phyloP scores from a whole-genome alignment of 805 yeast species.

The Metschnikowia similis region DNA sequence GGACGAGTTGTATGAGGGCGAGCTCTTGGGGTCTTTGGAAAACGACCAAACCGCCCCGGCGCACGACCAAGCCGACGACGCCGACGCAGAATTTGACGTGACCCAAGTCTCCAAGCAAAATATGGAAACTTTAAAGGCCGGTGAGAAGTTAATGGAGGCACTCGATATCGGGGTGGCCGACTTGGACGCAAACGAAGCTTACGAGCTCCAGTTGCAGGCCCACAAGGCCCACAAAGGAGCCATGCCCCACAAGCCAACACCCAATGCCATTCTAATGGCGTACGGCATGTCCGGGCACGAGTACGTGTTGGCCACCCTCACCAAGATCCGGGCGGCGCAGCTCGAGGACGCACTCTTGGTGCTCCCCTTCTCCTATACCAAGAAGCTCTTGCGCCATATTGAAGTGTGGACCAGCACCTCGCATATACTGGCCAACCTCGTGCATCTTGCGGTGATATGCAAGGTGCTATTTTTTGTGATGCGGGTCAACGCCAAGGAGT shows the following conservation, averaged over 20 bases:
- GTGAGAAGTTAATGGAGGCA: constrained; percentile 90
- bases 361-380: constrained; percentile 80
- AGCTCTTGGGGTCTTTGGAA: constrained; percentile 43
- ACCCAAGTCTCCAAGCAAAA: constrained; percentile 76
- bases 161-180: constrained; percentile 77
- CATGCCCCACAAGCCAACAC: constrained; percentile 57
- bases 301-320: constrained; percentile 69
- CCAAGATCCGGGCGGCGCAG: constrained; percentile 74
- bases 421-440: constrained; percentile 37
- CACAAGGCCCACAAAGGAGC: constrained; percentile 37
- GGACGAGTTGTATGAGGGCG: constrained; percentile 88
- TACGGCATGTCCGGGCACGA: constrained; percentile 67
- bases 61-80: constrained; percentile 37
- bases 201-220: constrained; percentile 40
- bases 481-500: constrained; percentile 70
- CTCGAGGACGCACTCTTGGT: constrained; percentile 90
- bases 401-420: constrained; percentile 63
- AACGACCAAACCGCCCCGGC: constrained; percentile 3
- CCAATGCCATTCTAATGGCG: constrained; percentile 71
- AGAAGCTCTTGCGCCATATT: constrained; percentile 66
- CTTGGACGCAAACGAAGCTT: constrained; percentile 51
- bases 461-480: constrained; percentile 73
- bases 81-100: constrained; percentile 48
- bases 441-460: constrained; percentile 61
- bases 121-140: constrained; percentile 87